A percentile compares a stretch with the other conserved stretches of the same genome.
Evolutionary conservation across 2,329 filamentous ascomycete genomes (phyloP).

Genomic region (Cytospora paraplurivora): DNA sequence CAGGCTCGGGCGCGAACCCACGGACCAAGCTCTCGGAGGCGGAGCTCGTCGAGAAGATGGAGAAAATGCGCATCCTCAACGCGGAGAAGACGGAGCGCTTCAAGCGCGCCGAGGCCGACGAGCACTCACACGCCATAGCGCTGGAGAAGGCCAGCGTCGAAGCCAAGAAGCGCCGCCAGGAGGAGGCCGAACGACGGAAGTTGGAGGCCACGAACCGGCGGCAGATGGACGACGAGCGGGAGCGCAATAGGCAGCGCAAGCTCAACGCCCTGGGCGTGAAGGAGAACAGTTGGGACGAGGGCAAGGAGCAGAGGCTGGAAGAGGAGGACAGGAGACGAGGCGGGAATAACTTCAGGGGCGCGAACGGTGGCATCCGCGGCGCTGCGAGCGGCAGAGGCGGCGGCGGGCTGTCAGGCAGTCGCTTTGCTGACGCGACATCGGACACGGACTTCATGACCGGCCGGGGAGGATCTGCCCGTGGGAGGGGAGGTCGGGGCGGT

Average conservation of each 20-base stretch:
- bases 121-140: conserved; percentile 56
- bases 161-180: conserved; percentile 51
- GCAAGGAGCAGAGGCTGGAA: conserved; percentile 49
- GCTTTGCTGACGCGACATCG: conserved; percentile 42
- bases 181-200: conserved; percentile 54
- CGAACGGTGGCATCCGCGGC: conserved; percentile 44
- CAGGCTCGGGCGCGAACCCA: conserved; percentile 59
- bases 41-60: conserved; percentile 62
- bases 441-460: conserved; percentile 36
- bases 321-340: conserved; percentile 44
- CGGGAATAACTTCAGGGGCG: conserved; percentile 40
- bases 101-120: conserved; percentile 59
- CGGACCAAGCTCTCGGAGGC: conserved; percentile 61
- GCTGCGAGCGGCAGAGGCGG: conserved; percentile 38
- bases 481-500: conserved; percentile 33
- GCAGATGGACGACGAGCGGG: conserved; percentile 60
- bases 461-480: conserved; percentile 34
- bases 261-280: conserved; percentile 59
- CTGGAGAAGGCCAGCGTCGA: conserved; percentile 60
- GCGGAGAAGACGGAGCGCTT: conserved; percentile 62
- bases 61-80: conserved; percentile 59
- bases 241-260: conserved; percentile 62
- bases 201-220: conserved; percentile 55
- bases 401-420: conserved; percentile 45
- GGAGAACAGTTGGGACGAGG: conserved; percentile 61